These are phyloP conservation scores for Pythium sp. DNA, from an alignment of 352 stramenopile species.

Conservation along the genomic window DNA sequence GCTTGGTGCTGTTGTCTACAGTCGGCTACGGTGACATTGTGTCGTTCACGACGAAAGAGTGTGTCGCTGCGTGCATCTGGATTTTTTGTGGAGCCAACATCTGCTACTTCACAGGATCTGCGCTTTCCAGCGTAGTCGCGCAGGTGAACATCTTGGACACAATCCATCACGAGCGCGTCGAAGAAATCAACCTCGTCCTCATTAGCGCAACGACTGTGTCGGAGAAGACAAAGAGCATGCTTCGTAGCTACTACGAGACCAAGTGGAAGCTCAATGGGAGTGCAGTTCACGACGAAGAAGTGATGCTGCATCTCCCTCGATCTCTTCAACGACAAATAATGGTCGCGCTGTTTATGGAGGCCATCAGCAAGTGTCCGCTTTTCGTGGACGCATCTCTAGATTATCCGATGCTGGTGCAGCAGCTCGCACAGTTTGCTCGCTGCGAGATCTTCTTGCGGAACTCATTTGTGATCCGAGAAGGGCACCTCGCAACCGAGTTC, in stretches of 20 bases:
- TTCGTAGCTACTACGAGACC: slow-evolving; percentile 65
- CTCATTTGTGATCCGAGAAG: slow-evolving; percentile 51
- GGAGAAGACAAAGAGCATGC: slow-evolving; percentile 42
- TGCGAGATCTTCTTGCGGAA: slow-evolving; percentile 64
- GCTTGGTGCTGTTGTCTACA: slow-evolving; percentile 66
- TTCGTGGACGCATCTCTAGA: slow-evolving; percentile 20
- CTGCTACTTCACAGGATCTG: slow-evolving; percentile 66
- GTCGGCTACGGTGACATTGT: slow-evolving; percentile 54
- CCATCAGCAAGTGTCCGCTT: slow-evolving; percentile 33
- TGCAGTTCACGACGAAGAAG: slow-evolving; percentile 43
- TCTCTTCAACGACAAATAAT: slow-evolving; percentile 37
- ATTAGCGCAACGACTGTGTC: slow-evolving; percentile 41
- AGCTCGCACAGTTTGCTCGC: slow-evolving; percentile 27
- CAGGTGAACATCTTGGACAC: slow-evolving; percentile 48
- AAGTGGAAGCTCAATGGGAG: slow-evolving; percentile 78
- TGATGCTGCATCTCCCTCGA: slow-evolving; percentile 44
- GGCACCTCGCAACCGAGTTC: slow-evolving; percentile 60
- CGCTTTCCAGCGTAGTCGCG: slow-evolving; percentile 51
- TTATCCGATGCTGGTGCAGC: slow-evolving; percentile 25
- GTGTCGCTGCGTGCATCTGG: slow-evolving; percentile 52
- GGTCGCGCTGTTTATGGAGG: slow-evolving; percentile 31
- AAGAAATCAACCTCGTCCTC: slow-evolving; percentile 60
- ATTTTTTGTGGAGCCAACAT: slow-evolving; percentile 75
- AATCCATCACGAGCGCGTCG: slow-evolving; percentile 49
- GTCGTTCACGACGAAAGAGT: slow-evolving; percentile 35